Evolutionary conservation across 2,329 filamentous ascomycete genomes (phyloP), one percentile per base, ranked within the genome.

Genomic region (Rhinocladiella similis): DNA sequence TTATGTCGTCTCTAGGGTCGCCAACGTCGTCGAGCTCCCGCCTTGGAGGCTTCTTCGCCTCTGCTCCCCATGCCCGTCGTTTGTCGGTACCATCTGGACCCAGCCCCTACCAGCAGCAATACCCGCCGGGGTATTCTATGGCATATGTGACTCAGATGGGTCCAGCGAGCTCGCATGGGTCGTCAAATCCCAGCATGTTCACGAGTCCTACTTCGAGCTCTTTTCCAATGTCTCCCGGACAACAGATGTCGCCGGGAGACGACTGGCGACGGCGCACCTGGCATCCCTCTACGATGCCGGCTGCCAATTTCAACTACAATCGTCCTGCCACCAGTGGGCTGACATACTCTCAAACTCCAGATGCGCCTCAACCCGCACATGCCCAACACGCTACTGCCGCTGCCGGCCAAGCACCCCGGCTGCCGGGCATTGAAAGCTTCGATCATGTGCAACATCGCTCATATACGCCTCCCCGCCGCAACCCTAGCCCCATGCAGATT

Each of bases 401-500:
- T 73, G 70, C 78, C 71, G 67, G 73, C 49, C 85, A 87, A 64
- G 82, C 80, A 5, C 74, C 90, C 13, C 85, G 90, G 38, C 80
- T 97, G 13, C 92, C 92, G 1, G 91, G 92, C 13, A 97, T 97
- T 63, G 91, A 96, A 70, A 95, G 90, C 14, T 96, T 97, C 66
- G 91, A 93, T 67, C 86, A 90, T 54, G 78, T 89, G 20, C 87
- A 85, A 22, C 82, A 83, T 56, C 78, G 12, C 35, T 60, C 57
- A 12, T 62, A 56, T 36, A 83, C 88, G 0, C 85, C 87, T 6
- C 82, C 83, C 1, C 81, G 84, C 47, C 83, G 87, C 46, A 81
- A 82, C 52, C 79, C 83, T 1, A 91, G 89, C 50, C 89, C 91
- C 0, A 92, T 94, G 89, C 83, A 88, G 67, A 74, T 91, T 9